A percentile compares a stretch with the other conserved stretches of the same genome.
These are phyloP conservation scores for Keqinozyma sinolaborantium DNA, from an alignment of 1,139 yeast genomes.

Conservation along the genomic window DNA sequence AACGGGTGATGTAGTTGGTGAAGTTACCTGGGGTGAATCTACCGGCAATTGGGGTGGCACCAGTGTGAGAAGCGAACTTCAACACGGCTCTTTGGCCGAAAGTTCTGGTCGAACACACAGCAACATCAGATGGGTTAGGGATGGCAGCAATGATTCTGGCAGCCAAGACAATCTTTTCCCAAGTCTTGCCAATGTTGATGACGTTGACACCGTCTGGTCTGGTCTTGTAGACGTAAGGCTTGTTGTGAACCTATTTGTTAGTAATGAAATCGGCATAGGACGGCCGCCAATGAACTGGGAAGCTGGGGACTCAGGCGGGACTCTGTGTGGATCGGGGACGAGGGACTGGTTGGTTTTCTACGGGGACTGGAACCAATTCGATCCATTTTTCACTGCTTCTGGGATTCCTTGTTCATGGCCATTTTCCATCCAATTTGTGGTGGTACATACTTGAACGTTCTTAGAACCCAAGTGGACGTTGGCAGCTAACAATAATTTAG, in stretches of 20 bases:
- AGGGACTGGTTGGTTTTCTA: no score
- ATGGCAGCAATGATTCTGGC: slow-evolving; percentile 99
- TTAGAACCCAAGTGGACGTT: slow-evolving; percentile 99
- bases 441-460: slow-evolving; percentile 89
- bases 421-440: not conserved
- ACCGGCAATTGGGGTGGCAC: slow-evolving; percentile 99
- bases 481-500: slow-evolving; percentile 99
- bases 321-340: no score
- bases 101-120: slow-evolving; percentile 98
- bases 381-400: no score
- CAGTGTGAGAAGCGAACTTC: slow-evolving; percentile 99
- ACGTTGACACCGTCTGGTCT: slow-evolving; percentile 99
- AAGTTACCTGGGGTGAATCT: slow-evolving; percentile 99
- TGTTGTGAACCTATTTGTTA: slow-evolving; percentile 87
- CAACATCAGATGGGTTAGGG: slow-evolving; percentile 98
- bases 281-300: no score
- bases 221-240: slow-evolving; percentile 98
- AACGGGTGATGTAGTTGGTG: slow-evolving; percentile 99
- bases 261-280: no score
- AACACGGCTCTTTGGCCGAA: slow-evolving; percentile 99
- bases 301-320: no score
- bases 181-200: slow-evolving; percentile 97
- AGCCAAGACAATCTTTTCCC: slow-evolving; percentile 99
- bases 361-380: no score
- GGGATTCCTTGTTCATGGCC: no score